Evolutionary conservation across 768 basidiomycete genomes (phyloP), one percentile per base, ranked within the genome.

Genomic region (Phylloporus rhodoxanthus): DNA sequence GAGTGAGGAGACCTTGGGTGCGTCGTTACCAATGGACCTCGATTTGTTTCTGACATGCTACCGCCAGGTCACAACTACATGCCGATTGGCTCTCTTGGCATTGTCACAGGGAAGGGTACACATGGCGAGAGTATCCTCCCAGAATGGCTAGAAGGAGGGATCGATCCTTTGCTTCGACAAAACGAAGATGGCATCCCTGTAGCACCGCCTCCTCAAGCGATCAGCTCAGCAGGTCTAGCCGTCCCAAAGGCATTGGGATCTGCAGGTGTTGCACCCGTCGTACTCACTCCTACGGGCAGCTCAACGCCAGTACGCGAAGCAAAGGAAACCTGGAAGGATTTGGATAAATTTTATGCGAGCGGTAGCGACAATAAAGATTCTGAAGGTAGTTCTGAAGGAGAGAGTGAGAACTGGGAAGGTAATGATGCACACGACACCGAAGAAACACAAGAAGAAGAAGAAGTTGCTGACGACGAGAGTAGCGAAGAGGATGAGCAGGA

Each of bases 91-190:
- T 82, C 88, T 2, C 68, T 90, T 52, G 78, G 77, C 9, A 68
- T 81, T 15, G 72, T 90, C 33, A 79, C 77, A 3, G 79, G 80
- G 2, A 80, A 75, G 61, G 68, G 72, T 10, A 53, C 81, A 63
- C 71, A 68, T 5, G 69, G 49, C 8, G 63, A 67, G 25, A 71
- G 65, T 28, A 44, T 72, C 48, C 67, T 95, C 0, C 89, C 91
- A 0, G 90, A 91, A 58, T 96, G 94, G 94, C 74, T 87, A 5
- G 91, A 94, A 65, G 75, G 80, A 47, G 92, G 91, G 0, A 89
- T 89, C 4, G 89, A 92, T 56, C 70, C 87, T 1, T 73, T 78
- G 0, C 68, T 97, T 48, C 78, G 94, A 50, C 85, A 91, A 52
- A 73, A 70, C 17, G 78, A 76, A 40, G 82, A 85, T n/a, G n/a